phyloP scores from a whole-genome alignment of 345 rosid genomes.

The Salix arbutifolia region DNA sequence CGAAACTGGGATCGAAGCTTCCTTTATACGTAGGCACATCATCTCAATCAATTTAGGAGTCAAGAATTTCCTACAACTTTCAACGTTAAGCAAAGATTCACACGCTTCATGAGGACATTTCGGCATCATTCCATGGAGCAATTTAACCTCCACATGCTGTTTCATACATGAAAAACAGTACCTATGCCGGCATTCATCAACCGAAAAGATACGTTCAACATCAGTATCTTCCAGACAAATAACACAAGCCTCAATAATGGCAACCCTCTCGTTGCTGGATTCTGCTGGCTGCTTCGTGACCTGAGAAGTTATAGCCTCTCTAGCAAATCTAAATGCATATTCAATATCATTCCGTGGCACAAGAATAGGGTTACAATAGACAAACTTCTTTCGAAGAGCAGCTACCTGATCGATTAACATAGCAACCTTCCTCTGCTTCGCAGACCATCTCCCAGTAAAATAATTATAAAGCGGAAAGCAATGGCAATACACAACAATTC shows the following conservation, averaged over 20 bases:
- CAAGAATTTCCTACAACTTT: constrained; percentile 54
- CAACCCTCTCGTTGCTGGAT: constrained; percentile 23
- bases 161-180: constrained; percentile 83
- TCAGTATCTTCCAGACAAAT: constrained; percentile 57
- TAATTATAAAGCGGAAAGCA: constrained; percentile 34
- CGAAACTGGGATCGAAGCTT: constrained; percentile 52
- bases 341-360: constrained; percentile 42
- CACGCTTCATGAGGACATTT: constrained; percentile 74
- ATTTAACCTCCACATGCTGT: constrained; percentile 68
- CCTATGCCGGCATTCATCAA: constrained; percentile 67
- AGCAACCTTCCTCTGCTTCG: constrained; percentile 40
- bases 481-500: constrained; percentile 36
- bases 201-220: constrained; percentile 46
- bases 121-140: constrained; percentile 59
- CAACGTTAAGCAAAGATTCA: constrained; percentile 46
- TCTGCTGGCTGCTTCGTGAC: constrained; percentile 40
- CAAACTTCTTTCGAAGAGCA: constrained; percentile 42
- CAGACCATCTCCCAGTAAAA: constrained; percentile 43
- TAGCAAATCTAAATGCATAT: constrained; percentile 62
- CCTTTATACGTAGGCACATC: constrained; percentile 53
- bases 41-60: constrained; percentile 53
- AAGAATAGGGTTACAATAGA: constrained; percentile 32
- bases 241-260: constrained; percentile 46
- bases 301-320: constrained; percentile 74
- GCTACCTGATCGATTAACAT: constrained; percentile 41